These are phyloP conservation scores for Mucor circinelloides DNA, from an alignment of 371 early-diverging fungal species.

Conservation along the genomic window DNA sequence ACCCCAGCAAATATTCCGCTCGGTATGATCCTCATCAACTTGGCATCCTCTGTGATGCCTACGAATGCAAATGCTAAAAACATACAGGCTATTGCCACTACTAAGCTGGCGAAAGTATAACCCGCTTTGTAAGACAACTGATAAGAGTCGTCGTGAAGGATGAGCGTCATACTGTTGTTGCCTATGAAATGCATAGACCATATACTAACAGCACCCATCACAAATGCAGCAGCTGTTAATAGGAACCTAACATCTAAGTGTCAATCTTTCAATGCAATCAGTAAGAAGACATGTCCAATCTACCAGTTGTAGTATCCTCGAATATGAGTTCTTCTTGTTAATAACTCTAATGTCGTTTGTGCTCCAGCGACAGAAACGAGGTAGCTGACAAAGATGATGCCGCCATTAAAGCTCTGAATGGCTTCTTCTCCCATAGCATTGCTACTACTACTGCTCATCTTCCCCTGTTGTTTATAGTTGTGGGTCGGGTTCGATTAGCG, in stretches of 20 bases:
- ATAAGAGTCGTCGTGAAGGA: constrained; percentile 11
- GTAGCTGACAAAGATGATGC: constrained; percentile 31
- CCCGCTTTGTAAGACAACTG: constrained; percentile 42
- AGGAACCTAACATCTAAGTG: constrained; percentile 22
- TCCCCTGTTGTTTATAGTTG: neutral
- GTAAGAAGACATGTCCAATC: too few relatives aligned
- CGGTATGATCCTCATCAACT: constrained; percentile 33
- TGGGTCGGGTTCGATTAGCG: neutral
- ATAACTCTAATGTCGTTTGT: constrained; percentile 31
- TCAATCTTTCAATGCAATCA: neutral
- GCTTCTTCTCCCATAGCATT: neutral
- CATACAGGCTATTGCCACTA: constrained; percentile 43
- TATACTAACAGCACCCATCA: constrained; percentile 48
- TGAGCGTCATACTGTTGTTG: constrained; percentile 43
- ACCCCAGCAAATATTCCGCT: constrained; percentile 51
- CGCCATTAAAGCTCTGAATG: constrained; percentile 21
- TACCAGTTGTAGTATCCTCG: constrained; percentile 34
- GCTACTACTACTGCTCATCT: neutral
- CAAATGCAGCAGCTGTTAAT: constrained; percentile 36
- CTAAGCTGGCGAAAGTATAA: constrained; percentile 43
- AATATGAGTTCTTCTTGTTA: constrained; percentile 30
- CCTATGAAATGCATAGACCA: constrained; percentile 61
- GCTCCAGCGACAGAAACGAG: constrained; percentile 29
- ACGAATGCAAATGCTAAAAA: constrained; percentile 46
- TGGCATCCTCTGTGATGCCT: constrained; percentile 44